phyloP scores from a whole-genome alignment of 116 monocot genomes.

The Dioscorea cayenensis region DNA sequence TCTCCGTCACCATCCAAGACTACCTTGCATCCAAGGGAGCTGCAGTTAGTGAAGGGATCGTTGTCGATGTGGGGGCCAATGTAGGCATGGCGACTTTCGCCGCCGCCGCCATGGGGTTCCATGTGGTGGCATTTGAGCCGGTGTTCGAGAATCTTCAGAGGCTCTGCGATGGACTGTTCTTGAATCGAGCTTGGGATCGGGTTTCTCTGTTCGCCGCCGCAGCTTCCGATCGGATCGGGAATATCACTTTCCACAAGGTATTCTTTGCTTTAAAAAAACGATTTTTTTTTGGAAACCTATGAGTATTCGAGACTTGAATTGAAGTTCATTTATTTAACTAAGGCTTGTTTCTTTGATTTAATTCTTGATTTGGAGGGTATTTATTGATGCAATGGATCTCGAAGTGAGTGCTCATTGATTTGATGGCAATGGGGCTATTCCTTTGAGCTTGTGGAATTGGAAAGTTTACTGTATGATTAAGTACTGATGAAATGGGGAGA shows the following conservation, averaged over 20 bases:
- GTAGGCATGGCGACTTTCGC: constrained; percentile 97
- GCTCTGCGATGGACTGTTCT: constrained; percentile 72
- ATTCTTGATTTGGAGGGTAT: no score
- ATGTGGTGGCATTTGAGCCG: constrained; percentile 81
- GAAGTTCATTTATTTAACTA: no score
- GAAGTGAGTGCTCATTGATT: no score
- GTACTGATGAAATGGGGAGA: no score
- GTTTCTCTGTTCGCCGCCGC: constrained; percentile 68
- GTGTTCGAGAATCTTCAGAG: constrained; percentile 81
- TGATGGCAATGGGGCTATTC: no score
- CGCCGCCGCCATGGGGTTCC: constrained; percentile 79
- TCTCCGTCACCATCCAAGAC: constrained; percentile 73
- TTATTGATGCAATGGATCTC: no score
- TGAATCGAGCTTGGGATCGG: constrained; percentile 61
- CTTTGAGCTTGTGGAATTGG: no score
- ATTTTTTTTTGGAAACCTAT: neutral
- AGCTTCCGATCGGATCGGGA: constrained; percentile 69
- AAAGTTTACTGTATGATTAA: no score
- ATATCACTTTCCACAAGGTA: constrained; percentile 96
- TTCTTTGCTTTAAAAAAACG: neutral
- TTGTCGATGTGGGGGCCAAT: constrained; percentile 82
- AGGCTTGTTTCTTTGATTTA: no score
- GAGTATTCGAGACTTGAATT: neutral
- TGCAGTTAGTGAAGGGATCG: constrained; percentile 22
- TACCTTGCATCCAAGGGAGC: constrained; percentile 31